Percentiles rank a stretch among this genome's conserved stretches.
Conservation (phyloP, 768 basidiomycete species). For the Amanita brunnescens region DNA sequence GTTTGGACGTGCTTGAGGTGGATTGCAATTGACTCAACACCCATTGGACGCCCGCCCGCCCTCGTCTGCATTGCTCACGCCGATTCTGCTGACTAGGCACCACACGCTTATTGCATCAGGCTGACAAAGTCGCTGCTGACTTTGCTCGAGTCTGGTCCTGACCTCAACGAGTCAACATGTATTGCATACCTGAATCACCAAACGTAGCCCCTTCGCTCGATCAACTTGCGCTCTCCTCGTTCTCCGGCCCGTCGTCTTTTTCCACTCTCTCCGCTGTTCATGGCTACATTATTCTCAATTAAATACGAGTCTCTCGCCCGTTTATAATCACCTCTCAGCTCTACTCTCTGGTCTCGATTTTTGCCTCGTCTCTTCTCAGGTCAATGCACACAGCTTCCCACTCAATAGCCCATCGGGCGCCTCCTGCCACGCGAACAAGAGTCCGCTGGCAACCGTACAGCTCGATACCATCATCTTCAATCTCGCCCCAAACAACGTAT, state of each 20-base stretch:
- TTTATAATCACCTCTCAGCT: conserved; percentile 12
- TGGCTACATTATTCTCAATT: not conserved
- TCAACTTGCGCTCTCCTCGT: conserved; percentile 10
- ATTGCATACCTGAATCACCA: conserved; percentile 13
- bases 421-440: conserved; percentile 56
- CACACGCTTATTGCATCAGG: not conserved
- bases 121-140: conserved; percentile 33
- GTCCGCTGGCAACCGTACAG: conserved; percentile 80
- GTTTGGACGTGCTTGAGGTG: too few relatives aligned
- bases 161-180: conserved; percentile 33
- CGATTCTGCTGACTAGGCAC: not conserved
- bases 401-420: conserved; percentile 62
- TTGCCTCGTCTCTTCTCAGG: conserved; percentile 21
- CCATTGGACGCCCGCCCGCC: not conserved
- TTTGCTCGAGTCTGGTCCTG: conserved; percentile 27
- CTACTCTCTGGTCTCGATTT: conserved; percentile 14
- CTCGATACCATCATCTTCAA: conserved; percentile 28
- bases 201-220: conserved; percentile 12
- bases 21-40: not conserved
- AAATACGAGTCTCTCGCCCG: conserved; percentile 14
- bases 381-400: conserved; percentile 36
- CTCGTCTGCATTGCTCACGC: too few relatives aligned
- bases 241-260: not conserved
- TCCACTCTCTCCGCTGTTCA: conserved; percentile 2
- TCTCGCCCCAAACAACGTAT: conserved; percentile 31